phyloP scores from a whole-genome alignment of 2,329 filamentous ascomycete species.

The Teratosphaeria zuluensis region DNA sequence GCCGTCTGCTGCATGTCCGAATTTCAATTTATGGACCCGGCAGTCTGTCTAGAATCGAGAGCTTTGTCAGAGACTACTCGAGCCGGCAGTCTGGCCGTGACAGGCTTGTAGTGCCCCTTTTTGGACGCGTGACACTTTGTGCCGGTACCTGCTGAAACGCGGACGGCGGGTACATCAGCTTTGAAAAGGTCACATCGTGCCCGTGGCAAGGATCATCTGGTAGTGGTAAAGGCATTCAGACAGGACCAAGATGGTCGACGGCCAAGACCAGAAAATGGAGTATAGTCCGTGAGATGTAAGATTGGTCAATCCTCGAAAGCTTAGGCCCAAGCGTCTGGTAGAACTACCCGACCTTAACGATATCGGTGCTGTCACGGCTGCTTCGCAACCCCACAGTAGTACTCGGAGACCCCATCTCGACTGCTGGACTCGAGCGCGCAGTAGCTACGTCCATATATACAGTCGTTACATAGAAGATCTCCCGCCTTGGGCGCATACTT shows the following conservation, averaged over 20 bases:
- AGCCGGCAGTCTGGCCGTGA: background rate
- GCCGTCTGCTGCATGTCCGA: background rate
- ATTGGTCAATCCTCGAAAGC: background rate
- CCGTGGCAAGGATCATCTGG: too few relatives aligned
- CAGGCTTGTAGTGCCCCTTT: background rate
- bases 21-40: background rate
- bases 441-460: background rate
- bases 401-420: background rate
- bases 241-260: too few relatives aligned
- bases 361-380: background rate
- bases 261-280: too few relatives aligned
- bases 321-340: background rate
- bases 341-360: background rate
- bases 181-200: background rate
- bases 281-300: too few relatives aligned
- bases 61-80: background rate
- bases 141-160: background rate
- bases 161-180: background rate
- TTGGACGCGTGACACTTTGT: background rate
- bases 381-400: background rate
- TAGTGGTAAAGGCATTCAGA: too few relatives aligned
- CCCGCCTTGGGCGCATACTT: background rate
- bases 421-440: background rate
- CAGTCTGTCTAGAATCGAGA: background rate
- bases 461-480: background rate